A percentile compares a stretch with the other conserved stretches of the same genome.
Evolutionary conservation across 2,329 filamentous ascomycete genomes (phyloP).

Genomic region (Hymenoscyphus linearis): DNA sequence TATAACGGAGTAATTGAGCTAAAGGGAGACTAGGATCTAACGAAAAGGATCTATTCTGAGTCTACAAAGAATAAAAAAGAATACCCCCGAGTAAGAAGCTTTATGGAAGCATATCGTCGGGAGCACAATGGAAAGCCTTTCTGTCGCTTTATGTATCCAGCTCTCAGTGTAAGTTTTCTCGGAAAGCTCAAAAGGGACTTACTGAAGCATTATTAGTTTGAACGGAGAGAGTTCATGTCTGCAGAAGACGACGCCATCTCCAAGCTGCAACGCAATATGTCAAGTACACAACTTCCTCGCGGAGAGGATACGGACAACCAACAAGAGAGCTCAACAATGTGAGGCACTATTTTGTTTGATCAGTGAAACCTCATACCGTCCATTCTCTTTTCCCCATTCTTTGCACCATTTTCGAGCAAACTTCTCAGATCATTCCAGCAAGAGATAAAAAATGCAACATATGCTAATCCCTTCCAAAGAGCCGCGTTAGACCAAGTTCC

Average conservation of each 20-base stretch:
- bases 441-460: not conserved
- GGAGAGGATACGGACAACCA: not conserved
- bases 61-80: not conserved
- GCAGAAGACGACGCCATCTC: not conserved
- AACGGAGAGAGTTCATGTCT: not conserved
- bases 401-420: not conserved
- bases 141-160: not conserved
- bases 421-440: not conserved
- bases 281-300: not conserved
- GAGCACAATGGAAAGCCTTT: not conserved
- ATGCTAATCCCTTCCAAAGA: not conserved
- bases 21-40: not conserved
- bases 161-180: not conserved
- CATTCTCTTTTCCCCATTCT: not conserved
- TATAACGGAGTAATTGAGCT: not conserved
- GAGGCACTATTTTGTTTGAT: not conserved
- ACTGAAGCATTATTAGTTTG: not conserved
- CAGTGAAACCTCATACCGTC: not conserved
- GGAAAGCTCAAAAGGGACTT: not conserved
- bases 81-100: not conserved
- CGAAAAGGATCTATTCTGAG: not conserved
- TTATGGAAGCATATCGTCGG: not conserved
- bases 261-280: not conserved
- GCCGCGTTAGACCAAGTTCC: not conserved
- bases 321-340: not conserved